These are phyloP conservation scores for Amauroascus niger DNA, from an alignment of 2,329 filamentous ascomycete species.

Conservation along the genomic window DNA sequence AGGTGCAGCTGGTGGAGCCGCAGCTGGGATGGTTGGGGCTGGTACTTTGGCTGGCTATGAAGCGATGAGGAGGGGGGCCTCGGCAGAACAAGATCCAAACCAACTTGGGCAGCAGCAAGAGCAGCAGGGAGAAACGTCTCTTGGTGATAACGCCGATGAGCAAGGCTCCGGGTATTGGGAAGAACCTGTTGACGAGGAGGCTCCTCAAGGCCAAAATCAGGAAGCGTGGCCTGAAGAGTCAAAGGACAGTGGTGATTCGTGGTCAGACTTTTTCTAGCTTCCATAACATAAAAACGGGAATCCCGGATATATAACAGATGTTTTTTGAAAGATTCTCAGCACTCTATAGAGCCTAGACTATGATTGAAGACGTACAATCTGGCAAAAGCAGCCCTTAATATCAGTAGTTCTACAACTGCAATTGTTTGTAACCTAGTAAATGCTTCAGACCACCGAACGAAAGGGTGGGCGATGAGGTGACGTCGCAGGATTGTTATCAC, in stretches of 20 bases:
- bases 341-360: too few relatives aligned
- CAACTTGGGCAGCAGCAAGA: neutral
- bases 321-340: too few relatives aligned
- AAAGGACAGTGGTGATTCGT: conserved; percentile 18
- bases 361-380: too few relatives aligned
- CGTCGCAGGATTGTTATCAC: too few relatives aligned
- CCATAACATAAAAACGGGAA: too few relatives aligned
- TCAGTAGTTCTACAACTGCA: too few relatives aligned
- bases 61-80: conserved; percentile 46
- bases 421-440: too few relatives aligned
- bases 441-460: too few relatives aligned
- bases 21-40: conserved; percentile 44
- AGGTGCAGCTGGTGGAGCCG: conserved; percentile 22
- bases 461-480: too few relatives aligned
- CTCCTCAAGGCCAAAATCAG: neutral
- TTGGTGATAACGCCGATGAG: conserved; percentile 18
- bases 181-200: neutral
- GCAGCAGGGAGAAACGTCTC: neutral
- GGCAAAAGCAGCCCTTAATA: too few relatives aligned
- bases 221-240: conserved; percentile 24
- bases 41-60: conserved; percentile 55
- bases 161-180: conserved; percentile 11
- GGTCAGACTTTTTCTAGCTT: too few relatives aligned
- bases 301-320: too few relatives aligned
- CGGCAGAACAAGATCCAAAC: conserved; percentile 14